Evolutionary conservation across 2,329 filamentous ascomycete genomes (phyloP).

Genomic region (Akanthomyces uredinophilus): DNA sequence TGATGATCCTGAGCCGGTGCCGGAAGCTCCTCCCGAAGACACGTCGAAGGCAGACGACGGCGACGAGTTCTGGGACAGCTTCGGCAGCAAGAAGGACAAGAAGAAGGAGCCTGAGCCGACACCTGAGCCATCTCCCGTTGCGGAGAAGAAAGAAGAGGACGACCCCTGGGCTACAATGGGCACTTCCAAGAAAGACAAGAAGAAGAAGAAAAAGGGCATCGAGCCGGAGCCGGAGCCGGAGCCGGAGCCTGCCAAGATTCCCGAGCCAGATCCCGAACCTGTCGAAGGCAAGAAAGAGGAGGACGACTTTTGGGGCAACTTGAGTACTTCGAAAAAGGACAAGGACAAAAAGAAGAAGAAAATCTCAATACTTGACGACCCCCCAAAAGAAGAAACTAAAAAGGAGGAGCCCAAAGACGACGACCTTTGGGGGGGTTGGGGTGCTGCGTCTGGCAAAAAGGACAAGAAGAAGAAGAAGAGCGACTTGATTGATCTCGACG

Average conservation of each 20-base stretch:
- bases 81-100: slow-evolving; percentile 29
- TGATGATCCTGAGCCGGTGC: slow-evolving; percentile 19
- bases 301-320: slow-evolving; percentile 23
- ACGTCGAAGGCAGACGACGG: slow-evolving; percentile 16
- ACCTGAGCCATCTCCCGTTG: slow-evolving; percentile 6
- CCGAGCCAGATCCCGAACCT: slow-evolving; percentile 15
- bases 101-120: slow-evolving; percentile 22
- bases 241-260: not conserved
- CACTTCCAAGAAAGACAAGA: slow-evolving; percentile 25
- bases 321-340: slow-evolving; percentile 17
- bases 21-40: slow-evolving; percentile 12
- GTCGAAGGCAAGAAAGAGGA: slow-evolving; percentile 16
- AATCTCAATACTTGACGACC: slow-evolving; percentile 18
- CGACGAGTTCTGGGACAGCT: slow-evolving; percentile 21
- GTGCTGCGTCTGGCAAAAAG: slow-evolving; percentile 25
- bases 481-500: slow-evolving; percentile 34
- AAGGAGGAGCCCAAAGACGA: slow-evolving; percentile 20
- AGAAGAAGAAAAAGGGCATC: slow-evolving; percentile 29
- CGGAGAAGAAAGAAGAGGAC: slow-evolving; percentile 16
- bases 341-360: slow-evolving; percentile 24
- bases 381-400: slow-evolving; percentile 19
- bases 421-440: slow-evolving; percentile 24
- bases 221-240: slow-evolving; percentile 20
- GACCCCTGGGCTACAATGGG: slow-evolving; percentile 21
- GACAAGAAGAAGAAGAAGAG: slow-evolving; percentile 35